Evolutionary conservation across 345 rosid species (phyloP), one percentile per base, ranked within the genome.

Genomic region (Camelina neglecta): DNA sequence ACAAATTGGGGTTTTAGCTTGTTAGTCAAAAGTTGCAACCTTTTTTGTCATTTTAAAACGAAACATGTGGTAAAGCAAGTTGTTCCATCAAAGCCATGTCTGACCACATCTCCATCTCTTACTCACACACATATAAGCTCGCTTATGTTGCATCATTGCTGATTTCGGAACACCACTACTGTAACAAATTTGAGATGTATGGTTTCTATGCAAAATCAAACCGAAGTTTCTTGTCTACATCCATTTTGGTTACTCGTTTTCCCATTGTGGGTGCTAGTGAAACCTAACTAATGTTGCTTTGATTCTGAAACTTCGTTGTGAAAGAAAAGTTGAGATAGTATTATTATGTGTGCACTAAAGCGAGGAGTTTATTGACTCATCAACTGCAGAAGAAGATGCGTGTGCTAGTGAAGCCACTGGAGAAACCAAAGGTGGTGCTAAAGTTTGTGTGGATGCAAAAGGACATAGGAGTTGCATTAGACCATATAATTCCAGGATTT

Each of bases 381-480:
- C 44, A 21, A 21, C 21, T 47, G 71, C 55, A 73, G 82, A 73
- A 90, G 96, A 88, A 85, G 85, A 86, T 86, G 80, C 74, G 88
- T 72, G 90, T 88, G 80, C 61, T 88, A 61, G 96, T 89, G 87
- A 89, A 86, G 82, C 92, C 90, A 63, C 75, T 87, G 83, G 89
- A 82, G 84, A 93, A 87, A 73, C 89, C 89, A 8, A 87, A 88
- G 78, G 74, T 91, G 66, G 86, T 91, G 24, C 84, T 94, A 82
- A 91, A 94, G 89, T 85, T 94, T 68, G 80, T 91, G 60, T 91
- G 93, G 98, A 88, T 88, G 98, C 82, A 91, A 72, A 91, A 88
- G 79, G 85, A 82, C 77, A 89, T 89, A 60, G 97, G 98, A 50
- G 81, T 93, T 24, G 92, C 86, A 9, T 80, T 93, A 9, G 88